Evolutionary conservation across 2,329 filamentous ascomycete species (phyloP).

Genomic region (Chaetomium sp.): DNA sequence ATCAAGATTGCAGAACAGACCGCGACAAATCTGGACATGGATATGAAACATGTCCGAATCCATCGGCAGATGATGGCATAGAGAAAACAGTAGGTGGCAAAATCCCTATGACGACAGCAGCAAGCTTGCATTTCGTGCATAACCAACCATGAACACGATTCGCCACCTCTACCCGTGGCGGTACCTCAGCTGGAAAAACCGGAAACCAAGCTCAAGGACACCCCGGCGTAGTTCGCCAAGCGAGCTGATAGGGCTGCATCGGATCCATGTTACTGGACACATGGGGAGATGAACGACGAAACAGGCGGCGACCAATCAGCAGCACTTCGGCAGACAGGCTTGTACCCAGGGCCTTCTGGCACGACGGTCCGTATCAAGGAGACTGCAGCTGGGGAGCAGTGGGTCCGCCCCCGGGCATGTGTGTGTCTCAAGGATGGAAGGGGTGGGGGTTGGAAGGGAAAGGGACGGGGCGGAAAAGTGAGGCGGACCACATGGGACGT

Average conservation of each 20-base stretch:
- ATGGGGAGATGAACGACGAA: conserved; percentile 4
- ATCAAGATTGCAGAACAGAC: not conserved
- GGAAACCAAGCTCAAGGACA: not conserved
- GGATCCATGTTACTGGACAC: conserved; percentile 16
- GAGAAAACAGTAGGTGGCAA: not conserved
- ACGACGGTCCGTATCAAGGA: not conserved
- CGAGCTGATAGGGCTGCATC: conserved; percentile 33
- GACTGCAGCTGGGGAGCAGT: not conserved
- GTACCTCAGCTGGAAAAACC: conserved; percentile 8
- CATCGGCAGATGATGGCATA: not conserved
- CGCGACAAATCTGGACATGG: not conserved
- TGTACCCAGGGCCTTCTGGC: not conserved
- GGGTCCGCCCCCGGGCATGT: not conserved
- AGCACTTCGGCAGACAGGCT: not conserved
- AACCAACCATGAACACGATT: not conserved
- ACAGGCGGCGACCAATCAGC: conserved; percentile 1
- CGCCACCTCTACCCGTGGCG: not conserved
- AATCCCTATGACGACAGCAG: conserved; percentile 10
- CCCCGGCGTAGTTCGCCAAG: conserved; percentile 11
- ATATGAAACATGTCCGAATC: not conserved
- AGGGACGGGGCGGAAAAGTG: conserved; percentile 33
- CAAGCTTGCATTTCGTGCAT: conserved; percentile 25
- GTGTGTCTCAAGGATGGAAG: conserved; percentile 16
- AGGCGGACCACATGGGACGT: conserved; percentile 30
- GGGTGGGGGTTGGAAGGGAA: not conserved